Base-by-base conservation (phyloP, 768 basidiomycete genomes). In the Leccinum arenicola region DNA sequence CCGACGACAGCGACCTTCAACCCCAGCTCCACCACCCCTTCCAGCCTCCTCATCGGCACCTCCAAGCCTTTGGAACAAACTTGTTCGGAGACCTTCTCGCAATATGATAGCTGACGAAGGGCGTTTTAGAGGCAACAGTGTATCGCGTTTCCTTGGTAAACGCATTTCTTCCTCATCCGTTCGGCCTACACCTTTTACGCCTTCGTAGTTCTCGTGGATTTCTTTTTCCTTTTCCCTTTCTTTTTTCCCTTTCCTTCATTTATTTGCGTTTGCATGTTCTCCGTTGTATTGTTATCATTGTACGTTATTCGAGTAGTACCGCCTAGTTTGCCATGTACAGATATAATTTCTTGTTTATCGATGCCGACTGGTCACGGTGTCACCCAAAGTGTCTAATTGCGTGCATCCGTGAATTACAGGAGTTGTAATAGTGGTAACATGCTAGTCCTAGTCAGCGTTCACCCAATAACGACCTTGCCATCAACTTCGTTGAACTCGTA, bases 401-500 rank as follows among this genome's bases (percentile, higher is more conserved):
- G 45, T 64, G 57, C 52, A 57, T 60, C 59, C 52, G 48, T 50
- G 63, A 53, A 65, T 60, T 60, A 68, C 72, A 64, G 25, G 54
- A 17, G 49, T 51, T 60, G 61, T 62, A 31, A 31, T 31, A 64
- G 51, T 54, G 52, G 54, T 61, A 63, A 50, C 47, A 21, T 48
- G 21, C 52, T 19, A 45, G 27, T 49, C 25, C 48, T 25, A 25
- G 14, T 49, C 15, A 19, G 36, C 36, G 9, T 58, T 58, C 81
- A 97, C 80, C 95, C 95, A 72, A 97, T 83, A 71, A 93, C 69
- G 62, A 97, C 77, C 77, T 96, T 96, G 68, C 82, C 85, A 61
- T 95, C 93, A 48, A 77, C 89, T 35, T 95, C 94, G 68, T 86
- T 89, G 82, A 97, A 88, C 65, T 89, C 87, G 73, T 97, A 88